Base-by-base conservation (phyloP, 1,284 basidiomycete species). In the Megacollybia platyphylla region DNA sequence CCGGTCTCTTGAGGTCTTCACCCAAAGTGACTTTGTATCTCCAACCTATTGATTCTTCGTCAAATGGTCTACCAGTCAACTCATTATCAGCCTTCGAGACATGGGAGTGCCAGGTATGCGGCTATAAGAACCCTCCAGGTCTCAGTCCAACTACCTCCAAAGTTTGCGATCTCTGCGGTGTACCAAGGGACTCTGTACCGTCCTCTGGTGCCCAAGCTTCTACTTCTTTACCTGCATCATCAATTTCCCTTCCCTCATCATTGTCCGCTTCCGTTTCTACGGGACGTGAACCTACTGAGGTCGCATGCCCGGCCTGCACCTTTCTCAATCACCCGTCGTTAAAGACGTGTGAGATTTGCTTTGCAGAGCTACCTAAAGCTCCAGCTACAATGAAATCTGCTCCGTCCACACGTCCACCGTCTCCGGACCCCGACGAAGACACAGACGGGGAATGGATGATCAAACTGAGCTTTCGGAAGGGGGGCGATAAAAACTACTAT, bases 61-160 rank as follows among this genome's bases (percentile, higher is more conserved):
- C 57, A 42, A 54, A 46, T 43, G 49, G 39, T 28, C 42, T 36
- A 36, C 41, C 42, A 47, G 53, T 43, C 53, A 52, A 18, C 36
- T 44, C 11, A 57, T 5, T 57, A 34, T 57, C 55, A 6, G 54
- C 54, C 3, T 68, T 66, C 44, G 72, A 70, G 44, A 74, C 65
- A 44, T 96, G 91, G 91, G 73, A 81, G 49, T 96, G 91, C 54
- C 73, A 79, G 35, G 82, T 96, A 10, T 96, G 91, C 59, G 87
- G 76, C 17, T 83, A 80, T 57, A 72, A 73, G 32, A 93, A 94
- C 56, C 72, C 79, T 3, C 74, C 82, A 34, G 80, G 81, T 5
- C 67, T 72, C 34, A 79, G 71, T 54, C 77, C 69, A 10, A 64
- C 74, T 1, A 73, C 75, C 15, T 69, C 78, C 7, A 65, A 65